phyloP scores from a whole-genome alignment of 2,329 filamentous ascomycete species.

The Beauveria australis region DNA sequence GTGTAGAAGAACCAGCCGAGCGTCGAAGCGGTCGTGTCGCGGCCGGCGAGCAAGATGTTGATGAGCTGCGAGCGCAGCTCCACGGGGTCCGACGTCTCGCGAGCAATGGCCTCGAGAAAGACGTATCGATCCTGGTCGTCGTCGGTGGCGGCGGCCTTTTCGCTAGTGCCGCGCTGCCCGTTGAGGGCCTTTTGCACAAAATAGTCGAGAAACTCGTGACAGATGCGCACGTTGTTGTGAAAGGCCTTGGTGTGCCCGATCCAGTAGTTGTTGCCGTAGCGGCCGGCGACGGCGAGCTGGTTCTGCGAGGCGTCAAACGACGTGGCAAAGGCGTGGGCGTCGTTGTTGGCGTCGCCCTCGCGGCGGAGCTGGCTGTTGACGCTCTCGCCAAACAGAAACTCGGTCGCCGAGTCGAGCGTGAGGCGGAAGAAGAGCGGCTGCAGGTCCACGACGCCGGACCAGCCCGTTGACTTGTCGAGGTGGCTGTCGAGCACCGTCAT shows the following conservation, averaged over 20 bases:
- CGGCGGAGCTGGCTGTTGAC: conserved; percentile 27
- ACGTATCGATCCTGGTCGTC: conserved; percentile 19
- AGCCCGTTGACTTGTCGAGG: conserved; percentile 22
- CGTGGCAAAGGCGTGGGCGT: conserved; percentile 21
- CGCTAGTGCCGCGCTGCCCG: background rate
- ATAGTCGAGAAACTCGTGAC: conserved; percentile 62
- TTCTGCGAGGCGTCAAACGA: conserved; percentile 29
- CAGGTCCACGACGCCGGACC: conserved; percentile 32
- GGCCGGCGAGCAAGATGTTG: conserved; percentile 38
- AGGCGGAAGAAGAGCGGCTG: conserved; percentile 40
- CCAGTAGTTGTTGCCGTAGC: conserved; percentile 35
- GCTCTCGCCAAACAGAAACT: conserved; percentile 56
- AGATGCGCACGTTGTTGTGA: conserved; percentile 51
- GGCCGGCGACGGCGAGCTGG: conserved; percentile 44
- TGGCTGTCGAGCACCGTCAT: conserved; percentile 17
- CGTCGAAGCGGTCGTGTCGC: conserved; percentile 46
- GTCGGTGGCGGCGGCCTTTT: conserved; percentile 21
- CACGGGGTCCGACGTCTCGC: conserved; percentile 23
- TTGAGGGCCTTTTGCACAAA: conserved; percentile 51
- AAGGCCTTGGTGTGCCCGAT: conserved; percentile 47
- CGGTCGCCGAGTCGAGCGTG: conserved; percentile 39
- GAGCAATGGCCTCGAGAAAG: conserved; percentile 23
- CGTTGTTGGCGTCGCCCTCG: conserved; percentile 4
- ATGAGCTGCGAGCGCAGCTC: conserved; percentile 24
- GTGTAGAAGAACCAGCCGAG: conserved; percentile 39